Percentiles rank a stretch among this genome's conserved stretches.
phyloP scores from a whole-genome alignment of 129 eudicot genomes.

The Flaveria ramosissima region DNA sequence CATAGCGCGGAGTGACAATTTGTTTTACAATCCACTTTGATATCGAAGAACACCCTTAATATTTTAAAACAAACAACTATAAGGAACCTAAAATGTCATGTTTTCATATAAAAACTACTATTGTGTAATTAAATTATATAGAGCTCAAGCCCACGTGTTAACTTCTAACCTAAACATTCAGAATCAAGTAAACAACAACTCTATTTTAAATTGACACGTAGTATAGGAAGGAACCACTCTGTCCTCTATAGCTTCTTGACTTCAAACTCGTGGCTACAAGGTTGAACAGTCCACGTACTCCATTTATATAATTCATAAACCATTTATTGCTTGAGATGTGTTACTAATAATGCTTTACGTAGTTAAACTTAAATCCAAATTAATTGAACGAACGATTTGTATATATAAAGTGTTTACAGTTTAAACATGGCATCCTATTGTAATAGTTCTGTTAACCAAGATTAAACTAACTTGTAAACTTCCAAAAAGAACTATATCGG shows the following conservation, averaged over 20 bases:
- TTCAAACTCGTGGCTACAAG: no score
- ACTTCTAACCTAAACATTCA: background rate
- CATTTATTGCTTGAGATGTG: no score
- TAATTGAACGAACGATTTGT: no score
- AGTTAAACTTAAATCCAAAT: background rate
- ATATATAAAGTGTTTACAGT: no score
- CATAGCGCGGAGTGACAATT: background rate
- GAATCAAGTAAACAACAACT: background rate
- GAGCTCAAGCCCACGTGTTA: background rate
- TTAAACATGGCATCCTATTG: no score
- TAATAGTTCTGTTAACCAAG: no score
- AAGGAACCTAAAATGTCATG: background rate
- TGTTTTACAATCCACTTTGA: background rate
- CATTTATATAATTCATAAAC: no score
- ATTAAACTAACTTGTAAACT: background rate
- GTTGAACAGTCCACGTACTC: no score
- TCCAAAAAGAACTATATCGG: background rate
- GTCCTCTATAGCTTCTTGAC: no score
- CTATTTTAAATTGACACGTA: no score
- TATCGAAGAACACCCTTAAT: background rate
- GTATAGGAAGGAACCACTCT: no score
- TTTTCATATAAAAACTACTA: background rate
- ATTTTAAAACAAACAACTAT: background rate
- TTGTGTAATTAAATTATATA: background rate
- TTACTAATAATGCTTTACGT: no score